phyloP scores from a whole-genome alignment of 169 alveolate species.

The Plasmodium gaboni region DNA sequence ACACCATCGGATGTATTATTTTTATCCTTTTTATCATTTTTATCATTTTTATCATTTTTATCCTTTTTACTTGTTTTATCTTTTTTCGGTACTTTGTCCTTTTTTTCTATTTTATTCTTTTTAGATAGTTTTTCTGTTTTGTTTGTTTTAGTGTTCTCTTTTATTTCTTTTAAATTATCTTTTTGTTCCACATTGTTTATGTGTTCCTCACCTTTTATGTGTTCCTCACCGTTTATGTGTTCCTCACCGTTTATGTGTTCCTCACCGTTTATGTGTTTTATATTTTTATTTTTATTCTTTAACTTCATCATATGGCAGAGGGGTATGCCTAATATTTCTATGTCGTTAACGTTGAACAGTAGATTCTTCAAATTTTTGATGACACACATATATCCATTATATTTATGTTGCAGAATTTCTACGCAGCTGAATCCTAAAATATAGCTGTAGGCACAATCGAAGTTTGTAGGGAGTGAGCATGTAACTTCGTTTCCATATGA shows the following conservation, averaged over 20 bases:
- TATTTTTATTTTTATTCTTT: neutral
- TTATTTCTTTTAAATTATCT: neutral
- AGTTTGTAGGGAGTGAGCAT: conserved; percentile 95
- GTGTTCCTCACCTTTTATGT: too few relatives aligned
- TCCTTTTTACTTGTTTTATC: too few relatives aligned
- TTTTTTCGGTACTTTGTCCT: too few relatives aligned
- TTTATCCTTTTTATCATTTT: too few relatives aligned
- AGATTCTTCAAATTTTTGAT: conserved; percentile 86
- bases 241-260: neutral
- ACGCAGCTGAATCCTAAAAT: conserved; percentile 94
- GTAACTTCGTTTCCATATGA: conserved; percentile 92
- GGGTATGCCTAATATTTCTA: conserved; percentile 35
- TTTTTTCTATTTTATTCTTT: too few relatives aligned
- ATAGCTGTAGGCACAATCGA: conserved; percentile 96
- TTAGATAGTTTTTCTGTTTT: too few relatives aligned
- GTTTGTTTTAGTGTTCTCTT: neutral
- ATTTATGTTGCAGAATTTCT: conserved; percentile 86
- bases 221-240: too few relatives aligned
- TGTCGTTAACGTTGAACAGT: conserved; percentile 8
- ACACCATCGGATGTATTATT: too few relatives aligned
- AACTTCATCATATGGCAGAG: conserved; percentile 5
- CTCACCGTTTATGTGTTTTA: neutral
- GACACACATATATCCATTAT: conserved; percentile 93
- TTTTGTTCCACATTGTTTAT: neutral
- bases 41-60: too few relatives aligned